phyloP scores from a whole-genome alignment of 345 rosid species.

The Orychophragmus violaceus region DNA sequence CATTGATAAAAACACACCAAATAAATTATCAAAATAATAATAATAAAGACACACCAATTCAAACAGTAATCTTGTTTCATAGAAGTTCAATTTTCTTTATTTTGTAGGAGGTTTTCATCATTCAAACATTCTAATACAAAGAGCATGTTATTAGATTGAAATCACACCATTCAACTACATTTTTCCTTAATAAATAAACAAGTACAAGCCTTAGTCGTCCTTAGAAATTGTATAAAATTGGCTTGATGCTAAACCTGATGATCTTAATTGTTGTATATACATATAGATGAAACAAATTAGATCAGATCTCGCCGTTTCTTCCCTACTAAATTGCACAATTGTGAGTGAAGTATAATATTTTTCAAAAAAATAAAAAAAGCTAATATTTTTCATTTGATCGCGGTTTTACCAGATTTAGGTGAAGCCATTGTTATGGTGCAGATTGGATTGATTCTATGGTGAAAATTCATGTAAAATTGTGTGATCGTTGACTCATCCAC shows the following conservation, averaged over 20 bases:
- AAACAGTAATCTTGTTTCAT: neutral
- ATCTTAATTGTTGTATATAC: neutral
- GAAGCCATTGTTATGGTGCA: conserved; percentile 97
- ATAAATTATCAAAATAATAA: too few species aligned
- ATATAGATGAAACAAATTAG: conserved; percentile 83
- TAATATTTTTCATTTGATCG: too few species aligned
- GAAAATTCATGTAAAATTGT: conserved; percentile 77
- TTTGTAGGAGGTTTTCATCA: conserved; percentile 63
- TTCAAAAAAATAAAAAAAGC: too few species aligned
- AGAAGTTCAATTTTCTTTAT: too few species aligned
- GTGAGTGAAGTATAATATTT: conserved; percentile 31
- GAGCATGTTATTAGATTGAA: conserved; percentile 70
- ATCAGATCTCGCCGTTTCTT: conserved; percentile 80
- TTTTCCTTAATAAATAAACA: conserved; percentile 76
- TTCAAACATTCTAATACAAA: conserved; percentile 83
- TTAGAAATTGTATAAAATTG: neutral
- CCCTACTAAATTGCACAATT: conserved; percentile 75
- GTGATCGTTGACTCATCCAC: conserved; percentile 85
- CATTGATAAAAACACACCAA: too few species aligned
- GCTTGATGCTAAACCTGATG: too few species aligned
- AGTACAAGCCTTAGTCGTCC: conserved; percentile 38
- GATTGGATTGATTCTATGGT: conserved; percentile 88
- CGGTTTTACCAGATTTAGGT: conserved; percentile 36
- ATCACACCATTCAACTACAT: conserved; percentile 69
- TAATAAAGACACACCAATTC: conserved; percentile 29